Percentiles rank a stretch among this genome's conserved stretches.
Evolutionary conservation across 108 stramenopile genomes (phyloP).

Genomic region (Pseudonitzschia multiseries): DNA sequence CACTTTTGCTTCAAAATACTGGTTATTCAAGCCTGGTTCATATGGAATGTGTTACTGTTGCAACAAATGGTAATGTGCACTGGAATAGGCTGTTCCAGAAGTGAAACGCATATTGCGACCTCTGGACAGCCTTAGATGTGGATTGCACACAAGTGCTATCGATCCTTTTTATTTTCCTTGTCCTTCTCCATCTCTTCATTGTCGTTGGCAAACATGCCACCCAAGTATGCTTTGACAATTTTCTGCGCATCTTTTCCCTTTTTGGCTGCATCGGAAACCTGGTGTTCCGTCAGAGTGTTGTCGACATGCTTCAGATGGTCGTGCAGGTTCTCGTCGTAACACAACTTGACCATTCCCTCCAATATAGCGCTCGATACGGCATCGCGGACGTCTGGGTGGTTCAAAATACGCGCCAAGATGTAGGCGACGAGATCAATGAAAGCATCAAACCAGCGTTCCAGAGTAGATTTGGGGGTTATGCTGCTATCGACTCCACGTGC

Average conservation of each 20-base stretch:
- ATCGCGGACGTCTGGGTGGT: neutral
- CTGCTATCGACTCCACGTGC: too few species aligned
- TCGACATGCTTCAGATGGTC: neutral
- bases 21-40: too few species aligned
- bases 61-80: too few species aligned
- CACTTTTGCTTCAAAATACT: too few species aligned
- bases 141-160: too few species aligned
- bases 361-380: neutral
- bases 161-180: too few species aligned
- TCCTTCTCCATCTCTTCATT: too few species aligned
- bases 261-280: neutral
- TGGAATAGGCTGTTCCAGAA: too few species aligned
- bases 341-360: neutral
- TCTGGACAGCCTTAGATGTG: too few species aligned
- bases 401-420: neutral
- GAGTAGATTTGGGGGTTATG: too few species aligned
- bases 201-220: slow-evolving; percentile 1
- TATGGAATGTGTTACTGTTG: too few species aligned
- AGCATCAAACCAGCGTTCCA: neutral
- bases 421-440: neutral
- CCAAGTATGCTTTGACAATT: neutral
- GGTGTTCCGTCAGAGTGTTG: neutral
- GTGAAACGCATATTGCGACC: too few species aligned
- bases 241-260: neutral
- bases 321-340: neutral